A percentile compares a stretch with the other conserved stretches of the same genome.
phyloP scores from a whole-genome alignment of 2,329 filamentous ascomycete species.

The Fonsecaea nubica region DNA sequence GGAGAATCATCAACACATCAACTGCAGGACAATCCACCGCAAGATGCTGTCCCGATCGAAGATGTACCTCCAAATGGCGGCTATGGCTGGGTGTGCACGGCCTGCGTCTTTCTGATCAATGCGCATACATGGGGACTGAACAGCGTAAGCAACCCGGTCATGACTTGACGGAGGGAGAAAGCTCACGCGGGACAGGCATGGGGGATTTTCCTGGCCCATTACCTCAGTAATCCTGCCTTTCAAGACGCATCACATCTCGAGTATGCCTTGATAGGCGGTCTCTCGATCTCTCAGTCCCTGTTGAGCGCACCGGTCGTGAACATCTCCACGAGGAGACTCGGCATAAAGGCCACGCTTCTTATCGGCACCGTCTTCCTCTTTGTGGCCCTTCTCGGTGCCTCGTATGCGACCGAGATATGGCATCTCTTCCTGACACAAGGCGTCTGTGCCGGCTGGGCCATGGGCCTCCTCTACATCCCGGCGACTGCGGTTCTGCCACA shows the following conservation, averaged over 20 bases:
- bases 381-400: slow-evolving; percentile 40
- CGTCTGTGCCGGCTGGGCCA: slow-evolving; percentile 39
- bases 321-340: slow-evolving; percentile 30
- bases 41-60: slow-evolving; percentile 26
- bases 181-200: slow-evolving; percentile 40
- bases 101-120: slow-evolving; percentile 42
- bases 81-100: slow-evolving; percentile 45
- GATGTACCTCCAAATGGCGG: slow-evolving; percentile 41
- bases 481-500: slow-evolving; percentile 38
- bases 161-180: neutral
- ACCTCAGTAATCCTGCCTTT: slow-evolving; percentile 45
- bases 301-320: slow-evolving; percentile 42
- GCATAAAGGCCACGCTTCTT: slow-evolving; percentile 37
- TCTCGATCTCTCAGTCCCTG: slow-evolving; percentile 40
- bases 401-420: slow-evolving; percentile 40
- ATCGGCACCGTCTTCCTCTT: slow-evolving; percentile 35
- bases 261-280: slow-evolving; percentile 44
- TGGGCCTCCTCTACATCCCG: slow-evolving; percentile 41
- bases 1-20: neutral
- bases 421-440: slow-evolving; percentile 42
- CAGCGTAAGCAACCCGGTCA: slow-evolving; percentile 28
- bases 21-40: slow-evolving; percentile 14
- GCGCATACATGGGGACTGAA: slow-evolving; percentile 45
- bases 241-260: slow-evolving; percentile 40
- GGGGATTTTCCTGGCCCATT: slow-evolving; percentile 53